Conservation (phyloP, 306 rosid genomes). For the Carpinus fangiana region DNA sequence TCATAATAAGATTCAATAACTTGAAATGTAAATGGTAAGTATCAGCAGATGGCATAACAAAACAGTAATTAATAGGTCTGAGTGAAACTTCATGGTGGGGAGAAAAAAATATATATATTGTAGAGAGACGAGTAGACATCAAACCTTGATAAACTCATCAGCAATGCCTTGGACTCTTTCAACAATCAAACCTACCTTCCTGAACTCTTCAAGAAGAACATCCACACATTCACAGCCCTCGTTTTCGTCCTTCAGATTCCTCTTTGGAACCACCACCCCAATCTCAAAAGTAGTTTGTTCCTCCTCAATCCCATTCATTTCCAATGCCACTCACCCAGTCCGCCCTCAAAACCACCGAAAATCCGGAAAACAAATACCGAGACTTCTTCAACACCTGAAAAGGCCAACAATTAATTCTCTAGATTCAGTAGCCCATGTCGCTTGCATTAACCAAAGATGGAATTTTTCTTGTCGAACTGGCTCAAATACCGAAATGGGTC, state of each 20-base stretch:
- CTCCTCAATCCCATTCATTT: slow-evolving; percentile 51
- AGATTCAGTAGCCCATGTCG: slow-evolving; percentile 10
- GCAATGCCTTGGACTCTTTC: slow-evolving; percentile 81
- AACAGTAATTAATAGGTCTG: neutral
- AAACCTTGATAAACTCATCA: slow-evolving; percentile 90
- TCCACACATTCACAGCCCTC: slow-evolving; percentile 45
- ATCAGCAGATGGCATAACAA: neutral
- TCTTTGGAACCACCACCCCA: slow-evolving; percentile 80
- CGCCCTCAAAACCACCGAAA: slow-evolving; percentile 20
- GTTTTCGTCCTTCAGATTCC: slow-evolving; percentile 40
- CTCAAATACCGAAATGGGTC: slow-evolving; percentile 14
- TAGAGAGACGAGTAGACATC: slow-evolving; percentile 11
- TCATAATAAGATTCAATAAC: neutral
- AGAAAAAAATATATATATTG: neutral
- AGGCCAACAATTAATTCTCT: slow-evolving; percentile 8
- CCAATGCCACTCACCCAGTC: slow-evolving; percentile 20
- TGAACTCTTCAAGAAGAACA: slow-evolving; percentile 60
- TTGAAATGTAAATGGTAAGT: neutral
- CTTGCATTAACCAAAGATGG: slow-evolving; percentile 22
- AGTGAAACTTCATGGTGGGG: neutral
- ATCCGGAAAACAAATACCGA: neutral
- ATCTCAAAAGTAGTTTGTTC: slow-evolving; percentile 67
- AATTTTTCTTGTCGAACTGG: slow-evolving; percentile 24
- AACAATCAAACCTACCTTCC: slow-evolving; percentile 61
- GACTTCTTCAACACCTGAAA: slow-evolving; percentile 4